Evolutionary conservation across 2,329 filamentous ascomycete species (phyloP).

Genomic region (Fusarium setosum): DNA sequence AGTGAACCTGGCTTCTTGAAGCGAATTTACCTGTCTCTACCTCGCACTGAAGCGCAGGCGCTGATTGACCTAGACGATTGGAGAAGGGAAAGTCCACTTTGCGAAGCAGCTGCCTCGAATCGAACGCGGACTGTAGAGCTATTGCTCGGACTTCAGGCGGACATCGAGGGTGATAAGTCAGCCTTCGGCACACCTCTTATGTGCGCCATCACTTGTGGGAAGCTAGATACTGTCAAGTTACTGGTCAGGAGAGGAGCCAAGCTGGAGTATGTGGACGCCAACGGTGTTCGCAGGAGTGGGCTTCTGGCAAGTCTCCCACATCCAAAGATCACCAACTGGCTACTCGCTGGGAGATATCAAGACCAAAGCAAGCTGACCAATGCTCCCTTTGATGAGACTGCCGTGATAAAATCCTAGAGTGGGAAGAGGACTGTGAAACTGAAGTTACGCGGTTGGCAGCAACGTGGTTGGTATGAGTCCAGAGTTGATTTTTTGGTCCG

Average conservation of each 20-base stretch:
- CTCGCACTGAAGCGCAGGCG: rapidly evolving
- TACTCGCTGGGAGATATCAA: constrained; percentile 3
- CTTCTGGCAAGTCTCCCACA: not conserved
- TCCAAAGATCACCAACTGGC: not conserved
- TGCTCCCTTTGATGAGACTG: not conserved
- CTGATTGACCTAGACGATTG: not conserved
- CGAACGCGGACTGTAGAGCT: rapidly evolving
- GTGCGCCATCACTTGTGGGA: not conserved
- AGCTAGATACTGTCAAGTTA: not conserved
- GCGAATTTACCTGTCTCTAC: not conserved
- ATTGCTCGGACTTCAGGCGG: not conserved
- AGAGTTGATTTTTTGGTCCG: not conserved
- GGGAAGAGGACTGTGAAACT: not conserved
- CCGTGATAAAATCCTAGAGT: not conserved
- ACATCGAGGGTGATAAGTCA: not conserved
- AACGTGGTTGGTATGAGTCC: not conserved
- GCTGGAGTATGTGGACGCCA: not conserved
- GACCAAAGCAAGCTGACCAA: not conserved
- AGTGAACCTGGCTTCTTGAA: not conserved
- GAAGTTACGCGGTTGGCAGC: not conserved
- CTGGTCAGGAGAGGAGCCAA: not conserved
- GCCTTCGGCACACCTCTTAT: not conserved
- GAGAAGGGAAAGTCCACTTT: not conserved
- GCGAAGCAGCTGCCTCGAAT: not conserved
- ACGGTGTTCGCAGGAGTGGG: not conserved